These are phyloP conservation scores for Mortierella sp. DNA, from an alignment of 371 early-diverging fungal species.

Conservation along the genomic window DNA sequence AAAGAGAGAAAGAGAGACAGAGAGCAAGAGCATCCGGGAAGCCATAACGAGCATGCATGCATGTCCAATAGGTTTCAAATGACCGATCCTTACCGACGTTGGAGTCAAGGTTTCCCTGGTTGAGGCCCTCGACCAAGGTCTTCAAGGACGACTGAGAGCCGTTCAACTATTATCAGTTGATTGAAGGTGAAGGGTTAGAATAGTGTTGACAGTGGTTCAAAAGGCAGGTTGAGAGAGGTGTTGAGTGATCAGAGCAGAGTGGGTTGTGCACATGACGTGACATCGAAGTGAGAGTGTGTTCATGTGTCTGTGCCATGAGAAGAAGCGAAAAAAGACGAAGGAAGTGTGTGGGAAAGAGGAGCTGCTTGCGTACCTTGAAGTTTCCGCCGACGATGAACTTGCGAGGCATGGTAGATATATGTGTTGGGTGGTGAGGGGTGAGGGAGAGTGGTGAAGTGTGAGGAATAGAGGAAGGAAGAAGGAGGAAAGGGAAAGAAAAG, in stretches of 20 bases:
- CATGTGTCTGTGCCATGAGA: not conserved
- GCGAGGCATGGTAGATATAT: slow-evolving; percentile 65
- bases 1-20: not conserved
- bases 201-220: slow-evolving; percentile 2
- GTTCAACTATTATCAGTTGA: slow-evolving; percentile 65
- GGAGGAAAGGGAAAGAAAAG: not conserved
- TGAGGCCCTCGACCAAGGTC: slow-evolving; percentile 81
- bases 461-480: not conserved
- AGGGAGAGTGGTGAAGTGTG: slow-evolving; percentile 14
- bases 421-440: slow-evolving; percentile 2
- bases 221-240: not conserved
- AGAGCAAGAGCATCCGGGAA: not conserved
- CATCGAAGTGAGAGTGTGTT: not conserved
- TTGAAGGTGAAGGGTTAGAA: not conserved
- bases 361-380: slow-evolving; percentile 45
- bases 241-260: not conserved
- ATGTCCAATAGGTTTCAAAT: not conserved
- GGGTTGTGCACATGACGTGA: not conserved
- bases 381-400: slow-evolving; percentile 79
- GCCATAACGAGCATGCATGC: not conserved
- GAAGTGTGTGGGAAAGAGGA: not conserved
- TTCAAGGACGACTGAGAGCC: slow-evolving; percentile 83
- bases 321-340: not conserved
- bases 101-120: slow-evolving; percentile 68
- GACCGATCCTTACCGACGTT: slow-evolving; percentile 44